Evolutionary conservation across 768 basidiomycete species (phyloP), one percentile per base, ranked within the genome.

Genomic region (Kwoniella botswanensis): DNA sequence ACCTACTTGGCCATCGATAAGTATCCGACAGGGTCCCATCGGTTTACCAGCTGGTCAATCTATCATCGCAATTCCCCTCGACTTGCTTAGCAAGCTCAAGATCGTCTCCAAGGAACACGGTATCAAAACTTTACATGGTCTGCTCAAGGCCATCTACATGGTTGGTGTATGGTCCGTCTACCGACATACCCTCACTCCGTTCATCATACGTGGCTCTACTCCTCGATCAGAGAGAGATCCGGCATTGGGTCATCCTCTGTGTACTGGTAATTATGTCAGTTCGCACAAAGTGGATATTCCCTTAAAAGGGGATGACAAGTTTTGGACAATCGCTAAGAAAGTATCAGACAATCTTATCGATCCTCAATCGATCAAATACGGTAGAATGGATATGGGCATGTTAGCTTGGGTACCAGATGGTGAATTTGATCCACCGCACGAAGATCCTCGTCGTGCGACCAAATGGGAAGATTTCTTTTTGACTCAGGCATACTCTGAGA

Each of bases 391-490:
- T 11, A 71, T 76, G 55, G 73, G 73, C 7, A 70, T 72, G 65
- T 43, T 76, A 7, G 41, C 54, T 9, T 76, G 69, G 56, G 26
- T 76, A 15, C 76, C 76, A 1, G 71, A 76, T 60, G 67, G 67
- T 10, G 41, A 57, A 17, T 21, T 65, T 12, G 41, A 63, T 22
- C 41, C 59, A 10, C 22, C 35, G 1, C 7, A 57, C 2, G 15
- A 35, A 35, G 71, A 73, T 26, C 24, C 46, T 10, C 53, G 35
- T 10, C 64, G 66, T 17, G 52, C 68, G 9, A 76, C 73, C 24
- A 62, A 57, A 15, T 77, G 76, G 76, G 76, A 77, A 63, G 54
- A 63, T 4, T 72, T 67, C 64, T 68, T 74, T 61, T 54, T 67
- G 17, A 50, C 60, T 18, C 55, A 65, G 21, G 60, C 56, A 5